phyloP scores from a whole-genome alignment of 83 land plant genomes.

The Picea engelmannii region DNA sequence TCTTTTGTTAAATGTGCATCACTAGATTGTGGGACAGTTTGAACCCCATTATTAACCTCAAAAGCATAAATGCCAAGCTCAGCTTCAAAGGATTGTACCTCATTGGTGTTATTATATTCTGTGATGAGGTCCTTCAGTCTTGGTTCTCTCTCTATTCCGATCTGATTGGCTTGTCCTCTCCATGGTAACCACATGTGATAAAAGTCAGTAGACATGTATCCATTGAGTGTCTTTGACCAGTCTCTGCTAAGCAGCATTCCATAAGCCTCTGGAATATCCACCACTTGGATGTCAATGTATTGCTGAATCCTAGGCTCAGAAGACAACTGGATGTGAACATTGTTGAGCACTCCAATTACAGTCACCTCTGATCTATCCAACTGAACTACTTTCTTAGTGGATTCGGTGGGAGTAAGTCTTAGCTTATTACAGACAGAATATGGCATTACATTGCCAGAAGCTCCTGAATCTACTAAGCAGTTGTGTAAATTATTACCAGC shows the following conservation, averaged over 20 bases:
- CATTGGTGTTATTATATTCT: background rate
- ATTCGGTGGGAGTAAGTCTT: background rate
- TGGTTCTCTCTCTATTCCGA: background rate
- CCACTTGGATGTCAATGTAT: background rate
- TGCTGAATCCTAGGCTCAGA: background rate
- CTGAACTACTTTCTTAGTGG: background rate
- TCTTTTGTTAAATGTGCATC: too few species aligned
- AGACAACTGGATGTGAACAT: background rate
- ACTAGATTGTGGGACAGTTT: too few species aligned
- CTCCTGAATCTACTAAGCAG: too few species aligned
- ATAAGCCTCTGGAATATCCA: background rate
- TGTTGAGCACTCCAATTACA: too few species aligned
- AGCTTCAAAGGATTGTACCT: background rate
- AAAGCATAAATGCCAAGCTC: too few species aligned
- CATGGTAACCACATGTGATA: background rate
- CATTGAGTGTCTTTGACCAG: background rate
- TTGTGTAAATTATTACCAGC: background rate
- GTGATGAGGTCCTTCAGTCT: background rate
- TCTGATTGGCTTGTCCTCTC: background rate
- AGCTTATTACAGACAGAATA: too few species aligned
- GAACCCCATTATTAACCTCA: too few species aligned
- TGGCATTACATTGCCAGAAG: background rate
- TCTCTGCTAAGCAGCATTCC: background rate
- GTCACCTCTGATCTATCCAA: background rate
- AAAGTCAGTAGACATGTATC: background rate